phyloP scores from a whole-genome alignment of 768 basidiomycete species.

The Mycena pura region DNA sequence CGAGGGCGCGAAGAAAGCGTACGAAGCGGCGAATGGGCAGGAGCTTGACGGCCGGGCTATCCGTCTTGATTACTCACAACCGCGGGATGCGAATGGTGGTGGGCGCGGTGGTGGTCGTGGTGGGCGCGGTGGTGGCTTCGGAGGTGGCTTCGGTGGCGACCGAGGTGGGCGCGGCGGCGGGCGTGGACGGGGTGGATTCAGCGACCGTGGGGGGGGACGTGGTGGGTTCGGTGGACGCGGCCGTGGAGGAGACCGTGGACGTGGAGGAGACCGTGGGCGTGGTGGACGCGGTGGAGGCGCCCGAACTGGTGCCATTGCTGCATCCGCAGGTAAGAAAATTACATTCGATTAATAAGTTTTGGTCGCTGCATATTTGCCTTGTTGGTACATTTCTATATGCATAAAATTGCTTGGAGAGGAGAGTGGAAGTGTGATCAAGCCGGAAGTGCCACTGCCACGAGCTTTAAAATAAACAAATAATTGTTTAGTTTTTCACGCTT shows the following conservation, averaged over 20 bases:
- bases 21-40: slow-evolving; percentile 67
- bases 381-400: too few relatives aligned
- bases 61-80: slow-evolving; percentile 87
- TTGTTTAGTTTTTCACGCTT: too few relatives aligned
- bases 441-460: too few relatives aligned
- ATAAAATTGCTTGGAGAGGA: too few relatives aligned
- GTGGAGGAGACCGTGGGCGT: slow-evolving; percentile 42
- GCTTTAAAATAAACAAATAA: too few relatives aligned
- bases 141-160: slow-evolving; percentile 39
- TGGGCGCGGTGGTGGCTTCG: slow-evolving; percentile 43
- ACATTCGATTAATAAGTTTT: slow-evolving; percentile 65
- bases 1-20: slow-evolving; percentile 82
- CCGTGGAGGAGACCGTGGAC: slow-evolving; percentile 41
- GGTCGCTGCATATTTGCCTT: too few relatives aligned
- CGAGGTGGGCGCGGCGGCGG: slow-evolving; percentile 49
- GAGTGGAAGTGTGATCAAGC: too few relatives aligned
- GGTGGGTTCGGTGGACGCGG: slow-evolving; percentile 45
- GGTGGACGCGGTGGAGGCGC: slow-evolving; percentile 54
- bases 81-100: slow-evolving; percentile 68
- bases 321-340: slow-evolving; percentile 72
- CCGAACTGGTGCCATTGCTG: slow-evolving; percentile 69
- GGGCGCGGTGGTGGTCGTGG: slow-evolving; percentile 52
- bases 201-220: slow-evolving; percentile 42
- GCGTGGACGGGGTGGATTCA: slow-evolving; percentile 44
- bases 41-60: slow-evolving; percentile 84